Evolutionary conservation across 768 basidiomycete genomes (phyloP), one percentile per base, ranked within the genome.

Genomic region (Pleurotus salmoneostramineus): DNA sequence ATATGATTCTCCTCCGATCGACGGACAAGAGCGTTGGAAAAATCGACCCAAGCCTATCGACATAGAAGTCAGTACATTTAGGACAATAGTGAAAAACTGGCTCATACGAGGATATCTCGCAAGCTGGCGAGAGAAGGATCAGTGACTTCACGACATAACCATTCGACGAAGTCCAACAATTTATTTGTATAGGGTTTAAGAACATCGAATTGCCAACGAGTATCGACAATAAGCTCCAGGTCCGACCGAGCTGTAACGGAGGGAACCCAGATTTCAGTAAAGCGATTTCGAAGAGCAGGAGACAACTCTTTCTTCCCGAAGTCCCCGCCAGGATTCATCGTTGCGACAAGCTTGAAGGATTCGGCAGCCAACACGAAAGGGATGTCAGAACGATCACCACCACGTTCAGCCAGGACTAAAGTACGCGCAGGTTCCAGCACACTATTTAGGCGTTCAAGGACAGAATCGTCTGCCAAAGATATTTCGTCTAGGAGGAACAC

Each of bases 251-350:
- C 78, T 57, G 91, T 84, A 33, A 98, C 82, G 14, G 86, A 75
- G 3, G 96, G 95, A 0, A 99, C 97, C 96, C 97, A 99, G 34
- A 99, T 96, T 70, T 99, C 97, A 3, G 97, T 99, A 73, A 99
- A 99, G 4, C 97, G 85, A 72, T 98, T 99, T 15, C 97, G 85
- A 40, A 99, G 77, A 0, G 97, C 97, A 34, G 95, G 96, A 1
- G 97, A 98, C 2, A 99, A 76, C 68, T 99, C 97, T 69, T 98
- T 99, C 78, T 99, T 99, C 21, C 97, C 97, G 65, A 95, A 98
- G 66, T 99, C 97, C 11, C 97, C 97, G 15, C 97, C 97, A 0
- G 97, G 97, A 69, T 99, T 99, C 97, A 99, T 99, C 2, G 97
- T 98, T 2, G 97, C 94, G 0, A 98, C 77, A 37, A 99, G 84